A percentile compares a stretch with the other conserved stretches of the same genome.
phyloP scores from a whole-genome alignment of 345 rosid species.

The Chamaenerion angustifolium region DNA sequence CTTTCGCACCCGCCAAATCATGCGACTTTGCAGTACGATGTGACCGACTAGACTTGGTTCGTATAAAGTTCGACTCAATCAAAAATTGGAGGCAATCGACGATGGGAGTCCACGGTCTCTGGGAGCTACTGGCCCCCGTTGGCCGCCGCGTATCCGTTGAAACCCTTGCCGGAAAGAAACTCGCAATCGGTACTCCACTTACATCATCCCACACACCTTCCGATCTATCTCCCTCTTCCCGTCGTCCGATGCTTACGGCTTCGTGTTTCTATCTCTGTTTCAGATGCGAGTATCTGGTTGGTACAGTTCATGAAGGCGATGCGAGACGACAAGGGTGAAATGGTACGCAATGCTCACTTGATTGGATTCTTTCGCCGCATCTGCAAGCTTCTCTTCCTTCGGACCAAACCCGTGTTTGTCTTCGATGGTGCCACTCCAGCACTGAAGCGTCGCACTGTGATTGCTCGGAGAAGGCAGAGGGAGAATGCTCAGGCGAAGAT shows the following conservation, averaged over 20 bases:
- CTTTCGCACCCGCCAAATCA: no score
- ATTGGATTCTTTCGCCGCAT: conserved; percentile 86
- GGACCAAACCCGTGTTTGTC: conserved; percentile 84
- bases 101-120: conserved; percentile 70
- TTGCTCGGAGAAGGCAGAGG: conserved; percentile 80
- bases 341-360: conserved; percentile 84
- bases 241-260: neutral
- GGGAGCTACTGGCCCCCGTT: conserved; percentile 83
- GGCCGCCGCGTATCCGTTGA: conserved; percentile 97
- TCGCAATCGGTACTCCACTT: conserved; percentile 51
- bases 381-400: conserved; percentile 67
- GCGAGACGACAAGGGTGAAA: conserved; percentile 92
- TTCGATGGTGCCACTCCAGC: conserved; percentile 91
- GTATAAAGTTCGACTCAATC: conserved; percentile 1
- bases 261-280: neutral
- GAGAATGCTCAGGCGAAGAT: conserved; percentile 90
- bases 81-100: conserved; percentile 8
- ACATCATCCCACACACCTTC: conserved; percentile 7
- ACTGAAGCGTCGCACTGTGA: conserved; percentile 84
- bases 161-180: conserved; percentile 71
- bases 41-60: neutral
- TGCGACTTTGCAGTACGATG: no score
- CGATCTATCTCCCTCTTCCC: neutral
- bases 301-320: conserved; percentile 96
- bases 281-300: conserved; percentile 98